phyloP scores from a whole-genome alignment of 2,329 filamentous ascomycete species.

The Talaromyces sp. region DNA sequence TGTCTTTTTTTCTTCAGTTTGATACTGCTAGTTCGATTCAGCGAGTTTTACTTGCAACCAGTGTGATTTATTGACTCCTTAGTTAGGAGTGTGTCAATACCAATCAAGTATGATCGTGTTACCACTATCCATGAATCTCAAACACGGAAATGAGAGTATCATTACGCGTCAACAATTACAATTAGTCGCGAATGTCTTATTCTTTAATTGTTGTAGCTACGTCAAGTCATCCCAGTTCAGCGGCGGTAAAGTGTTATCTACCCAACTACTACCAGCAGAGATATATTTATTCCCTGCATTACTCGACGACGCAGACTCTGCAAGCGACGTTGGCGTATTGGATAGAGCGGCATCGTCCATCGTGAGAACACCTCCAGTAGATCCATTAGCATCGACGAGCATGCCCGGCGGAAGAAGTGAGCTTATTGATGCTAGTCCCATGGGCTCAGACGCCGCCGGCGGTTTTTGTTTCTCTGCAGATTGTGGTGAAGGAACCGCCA shows the following conservation, averaged over 20 bases:
- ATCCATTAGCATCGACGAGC: conserved; percentile 4
- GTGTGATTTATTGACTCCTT: background rate
- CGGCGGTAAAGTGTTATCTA: conserved; percentile 35
- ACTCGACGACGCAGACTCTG: background rate
- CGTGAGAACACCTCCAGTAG: background rate
- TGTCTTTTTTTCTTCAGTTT: too few species aligned
- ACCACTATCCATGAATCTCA: background rate
- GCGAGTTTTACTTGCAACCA: background rate
- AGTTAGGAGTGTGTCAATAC: background rate
- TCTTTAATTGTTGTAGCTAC: conserved; percentile 3
- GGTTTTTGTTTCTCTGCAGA: conserved; percentile 3
- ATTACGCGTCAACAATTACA: background rate
- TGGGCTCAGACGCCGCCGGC: background rate
- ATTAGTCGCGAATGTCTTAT: conserved; percentile 2
- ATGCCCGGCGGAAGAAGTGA: conserved; percentile 16
- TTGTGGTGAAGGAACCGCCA: conserved; percentile 6
- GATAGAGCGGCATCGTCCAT: background rate
- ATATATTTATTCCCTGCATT: background rate
- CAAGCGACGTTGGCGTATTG: background rate
- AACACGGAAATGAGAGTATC: background rate
- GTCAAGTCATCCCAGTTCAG: conserved; percentile 36
- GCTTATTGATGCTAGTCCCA: conserved; percentile 5
- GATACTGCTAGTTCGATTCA: background rate
- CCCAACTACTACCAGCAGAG: conserved; percentile 17
- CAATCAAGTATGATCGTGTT: background rate